These are phyloP conservation scores for Seiridium unicorne DNA, from an alignment of 2,329 filamentous ascomycete genomes.

Conservation along the genomic window DNA sequence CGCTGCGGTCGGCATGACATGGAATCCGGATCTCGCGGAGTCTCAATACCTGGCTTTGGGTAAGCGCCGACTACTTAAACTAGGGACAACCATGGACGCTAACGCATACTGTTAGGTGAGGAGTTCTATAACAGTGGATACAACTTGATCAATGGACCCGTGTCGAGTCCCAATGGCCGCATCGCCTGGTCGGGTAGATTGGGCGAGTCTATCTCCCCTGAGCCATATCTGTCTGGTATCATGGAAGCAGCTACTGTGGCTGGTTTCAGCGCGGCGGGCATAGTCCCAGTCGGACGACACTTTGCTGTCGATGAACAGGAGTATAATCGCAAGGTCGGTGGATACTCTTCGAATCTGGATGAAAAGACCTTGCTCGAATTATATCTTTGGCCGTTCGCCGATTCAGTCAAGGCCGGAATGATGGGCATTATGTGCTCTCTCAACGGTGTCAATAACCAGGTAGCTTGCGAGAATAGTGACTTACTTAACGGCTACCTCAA, in stretches of 20 bases:
- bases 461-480: too few species aligned
- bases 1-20: slow-evolving; percentile 17
- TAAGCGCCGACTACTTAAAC: too few species aligned
- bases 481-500: too few species aligned
- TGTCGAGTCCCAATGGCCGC: slow-evolving; percentile 11
- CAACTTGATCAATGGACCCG: slow-evolving; percentile 14
- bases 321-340: too few species aligned
- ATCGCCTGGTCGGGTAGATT: neutral
- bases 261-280: slow-evolving; percentile 5
- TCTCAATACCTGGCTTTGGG: slow-evolving; percentile 11
- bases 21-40: slow-evolving; percentile 14
- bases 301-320: neutral
- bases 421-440: too few species aligned
- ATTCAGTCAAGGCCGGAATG: too few species aligned
- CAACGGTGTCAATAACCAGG: too few species aligned
- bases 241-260: neutral
- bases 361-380: too few species aligned
- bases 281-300: slow-evolving; percentile 1
- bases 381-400: too few species aligned
- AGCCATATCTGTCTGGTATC: slow-evolving; percentile 5
- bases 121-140: slow-evolving; percentile 16
- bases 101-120: slow-evolving; percentile 3
- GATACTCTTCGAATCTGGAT: too few species aligned
- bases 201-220: slow-evolving; percentile 2
- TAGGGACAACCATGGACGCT: too few species aligned